Percentiles rank a stretch among this genome's conserved stretches.
Evolutionary conservation across 2,329 filamentous ascomycete genomes (phyloP).

Genomic region (Hypomyces rosellus): DNA sequence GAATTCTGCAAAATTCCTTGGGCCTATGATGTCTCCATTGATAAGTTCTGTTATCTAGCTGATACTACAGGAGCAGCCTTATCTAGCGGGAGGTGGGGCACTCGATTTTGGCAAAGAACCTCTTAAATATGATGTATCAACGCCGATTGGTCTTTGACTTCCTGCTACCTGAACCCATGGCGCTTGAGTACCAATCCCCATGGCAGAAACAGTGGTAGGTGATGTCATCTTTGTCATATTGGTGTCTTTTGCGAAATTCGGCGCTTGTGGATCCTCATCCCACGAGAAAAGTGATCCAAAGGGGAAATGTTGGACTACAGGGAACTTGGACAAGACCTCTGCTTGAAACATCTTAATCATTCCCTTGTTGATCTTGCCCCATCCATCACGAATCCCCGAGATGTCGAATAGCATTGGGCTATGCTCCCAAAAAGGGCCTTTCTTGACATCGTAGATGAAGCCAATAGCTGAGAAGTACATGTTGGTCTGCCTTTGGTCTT

Average conservation of each 20-base stretch:
- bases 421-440: constrained; percentile 93
- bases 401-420: constrained; percentile 93
- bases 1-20: no score
- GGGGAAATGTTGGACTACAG: constrained; percentile 93
- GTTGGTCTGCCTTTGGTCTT: constrained; percentile 59
- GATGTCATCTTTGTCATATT: not conserved
- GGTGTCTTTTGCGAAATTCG: not conserved
- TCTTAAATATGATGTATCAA: not conserved
- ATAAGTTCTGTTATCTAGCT: no score
- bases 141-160: not conserved
- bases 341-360: constrained; percentile 99
- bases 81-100: not conserved
- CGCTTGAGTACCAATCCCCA: not conserved
- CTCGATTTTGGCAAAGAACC: not conserved
- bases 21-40: no score
- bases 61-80: no score
- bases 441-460: constrained; percentile 97
- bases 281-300: constrained; percentile 78
- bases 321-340: constrained; percentile 93
- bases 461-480: constrained; percentile 95
- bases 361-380: constrained; percentile 98
- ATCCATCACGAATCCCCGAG: constrained; percentile 83
- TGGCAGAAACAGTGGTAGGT: not conserved
- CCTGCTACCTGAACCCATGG: not conserved
- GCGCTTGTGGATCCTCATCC: constrained; percentile 60